Evolutionary conservation across 345 rosid species (phyloP), one percentile per base, ranked within the genome.

Genomic region (Brassica cretica): DNA sequence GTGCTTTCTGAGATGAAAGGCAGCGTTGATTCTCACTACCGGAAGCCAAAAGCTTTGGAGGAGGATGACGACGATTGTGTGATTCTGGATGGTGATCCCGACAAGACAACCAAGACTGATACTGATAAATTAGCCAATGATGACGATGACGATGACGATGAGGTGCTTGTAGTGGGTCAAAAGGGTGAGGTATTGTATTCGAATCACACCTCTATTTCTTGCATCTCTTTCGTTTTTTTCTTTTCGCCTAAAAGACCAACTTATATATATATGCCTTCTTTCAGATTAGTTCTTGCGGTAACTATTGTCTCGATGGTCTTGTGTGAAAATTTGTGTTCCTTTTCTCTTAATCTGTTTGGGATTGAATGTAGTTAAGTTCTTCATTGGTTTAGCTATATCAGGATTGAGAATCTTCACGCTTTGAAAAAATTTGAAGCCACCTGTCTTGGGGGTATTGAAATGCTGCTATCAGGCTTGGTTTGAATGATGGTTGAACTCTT

Each of bases 71-170:
- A 65, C n/a, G 78, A 77, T 27, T 79, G 82, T 79, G 75, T 79
- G 61, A 79, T 79, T 79, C 32, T 79, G 66, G 82, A 79, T 0
- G 6, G 67, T 69, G 82, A 79, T 64, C 82, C 82, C 2, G 82
- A 79, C 16, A 79, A 79, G 66, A 0, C 56, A 35, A 12, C 51
- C 5, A 65, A 56, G 35, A 37, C 37, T 59, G 3, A 46, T 49
- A 12, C 16, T 63, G 46, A 56, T 11, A 76, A 70, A 35, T 33
- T 21, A 15, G 32, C 68, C 0, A 59, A 66, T 14, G 59, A 27
- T 44, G 32, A 68, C 14, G 66, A 33, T 19, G 70, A 19, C 19
- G 81, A 72, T 44, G 78, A 64, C 12, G 75, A 75, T 63, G 82
- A 74, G n/a, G 76, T 80, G 63, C 61, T 80, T 63, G 82, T 80